Conservation (phyloP, 1,284 basidiomycete genomes). For the Leccinum pachyderme region DNA sequence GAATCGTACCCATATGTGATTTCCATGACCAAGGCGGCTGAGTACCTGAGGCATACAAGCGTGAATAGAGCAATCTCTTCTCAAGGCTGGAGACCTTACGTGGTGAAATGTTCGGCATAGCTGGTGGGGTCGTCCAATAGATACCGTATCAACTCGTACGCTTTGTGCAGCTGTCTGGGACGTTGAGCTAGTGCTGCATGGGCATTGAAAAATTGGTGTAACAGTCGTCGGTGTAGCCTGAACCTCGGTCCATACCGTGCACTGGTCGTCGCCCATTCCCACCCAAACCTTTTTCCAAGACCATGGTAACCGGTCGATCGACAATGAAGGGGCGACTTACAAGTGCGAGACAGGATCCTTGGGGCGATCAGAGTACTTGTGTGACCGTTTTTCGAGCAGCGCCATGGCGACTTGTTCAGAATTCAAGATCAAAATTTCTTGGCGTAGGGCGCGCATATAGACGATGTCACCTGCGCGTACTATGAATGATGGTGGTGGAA, state of each 20-base stretch:
- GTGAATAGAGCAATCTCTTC: neutral
- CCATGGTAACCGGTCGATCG: neutral
- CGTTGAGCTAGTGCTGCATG: conserved; percentile 11
- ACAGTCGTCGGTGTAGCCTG: conserved; percentile 12
- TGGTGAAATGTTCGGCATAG: conserved; percentile 14
- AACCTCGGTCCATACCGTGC: conserved; percentile 14
- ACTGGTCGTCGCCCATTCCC: conserved; percentile 6
- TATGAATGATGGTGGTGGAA: neutral
- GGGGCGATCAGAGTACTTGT: conserved; percentile 24
- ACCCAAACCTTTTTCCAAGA: conserved; percentile 10
- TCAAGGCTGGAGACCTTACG: neutral
- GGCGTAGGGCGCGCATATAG: conserved; percentile 3
- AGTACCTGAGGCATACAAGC: neutral
- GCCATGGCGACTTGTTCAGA: conserved; percentile 14
- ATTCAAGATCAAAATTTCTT: conserved; percentile 18
- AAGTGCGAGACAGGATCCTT: neutral
- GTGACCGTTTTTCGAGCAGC: conserved; percentile 15
- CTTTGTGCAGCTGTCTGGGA: conserved; percentile 13
- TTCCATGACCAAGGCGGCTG: neutral
- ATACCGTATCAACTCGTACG: conserved; percentile 10
- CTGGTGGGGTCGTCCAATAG: conserved; percentile 7
- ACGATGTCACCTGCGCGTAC: neutral
- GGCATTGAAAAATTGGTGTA: conserved; percentile 16
- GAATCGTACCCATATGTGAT: neutral
- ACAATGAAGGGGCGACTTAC: neutral